Base-by-base conservation (phyloP, 805 yeast genomes). In the Candida yuanshanica region DNA sequence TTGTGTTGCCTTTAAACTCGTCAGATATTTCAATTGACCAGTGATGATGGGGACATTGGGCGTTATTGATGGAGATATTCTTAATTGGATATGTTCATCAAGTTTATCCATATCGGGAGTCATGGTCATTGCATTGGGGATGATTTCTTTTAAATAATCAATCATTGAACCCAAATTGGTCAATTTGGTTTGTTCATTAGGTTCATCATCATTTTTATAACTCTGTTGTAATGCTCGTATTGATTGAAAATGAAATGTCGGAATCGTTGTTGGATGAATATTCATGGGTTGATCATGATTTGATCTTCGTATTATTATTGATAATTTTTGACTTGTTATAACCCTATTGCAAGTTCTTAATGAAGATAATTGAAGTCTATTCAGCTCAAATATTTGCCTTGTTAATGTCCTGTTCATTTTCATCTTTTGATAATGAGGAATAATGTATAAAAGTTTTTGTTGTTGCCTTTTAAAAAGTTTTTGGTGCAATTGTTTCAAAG, bases 1-100 rank as follows among this genome's bases (percentile, higher is more conserved):
- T 50, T 77, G 79, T 2, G 81, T 54, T 1, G 85, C 69, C 47
- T 78, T 80, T 45, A 75, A 59, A 0, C 83, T 69, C 3, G 82
- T 69, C 33, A 70, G 66, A 55, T 81, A 81, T 13, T 80, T 66
- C 13, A 69, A 62, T 24, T 63, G 69, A 0, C 88, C 87, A 36
- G 69, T 69, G 20, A 83, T 58, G 2, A 62, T 58, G 2, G 89
- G 89, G 11, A 79, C 48, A 43, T 70, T 71, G 1, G 77, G 69
- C 36, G 69, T 70, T 35, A 74, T 71, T 1, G 70, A 63, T 0
- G 89, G 89, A 33, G 79, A 68, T 2, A 83, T 58, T 14, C 84
- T 58, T 17, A 83, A 61, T 12, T 66, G 58, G 1, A 83, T 64
- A 21, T 73, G 60, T 1, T 66, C 60, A 27, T 77, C 69, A 5